Percentiles rank a stretch among this genome's conserved stretches.
Conservation (phyloP, 1,139 yeast species). For the Zygoascus sp. region DNA sequence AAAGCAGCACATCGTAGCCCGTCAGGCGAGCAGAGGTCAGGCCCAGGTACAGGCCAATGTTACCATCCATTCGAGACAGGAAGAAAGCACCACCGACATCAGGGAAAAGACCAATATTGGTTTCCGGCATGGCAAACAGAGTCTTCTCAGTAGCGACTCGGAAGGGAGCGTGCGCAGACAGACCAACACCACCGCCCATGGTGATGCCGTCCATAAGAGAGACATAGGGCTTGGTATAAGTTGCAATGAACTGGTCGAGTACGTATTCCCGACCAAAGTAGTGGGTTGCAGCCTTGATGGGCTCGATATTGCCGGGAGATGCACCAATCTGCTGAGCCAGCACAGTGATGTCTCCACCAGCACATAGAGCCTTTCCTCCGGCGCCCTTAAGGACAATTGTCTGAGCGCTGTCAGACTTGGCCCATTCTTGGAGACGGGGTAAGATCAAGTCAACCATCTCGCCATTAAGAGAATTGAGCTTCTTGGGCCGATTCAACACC, state of each 20-base stretch:
- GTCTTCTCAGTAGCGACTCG: constrained; percentile 89
- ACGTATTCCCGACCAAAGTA: constrained; percentile 81
- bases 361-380: constrained; percentile 45
- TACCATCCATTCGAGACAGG: constrained; percentile 75
- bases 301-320: constrained; percentile 35
- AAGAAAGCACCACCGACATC: constrained; percentile 95
- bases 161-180: constrained; percentile 89
- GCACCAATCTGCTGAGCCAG: constrained; percentile 49
- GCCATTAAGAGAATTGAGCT: constrained; percentile 78
- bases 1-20: constrained; percentile 74
- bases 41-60: constrained; percentile 80
- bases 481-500: constrained; percentile 72
- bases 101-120: constrained; percentile 94
- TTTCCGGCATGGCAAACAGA: constrained; percentile 94
- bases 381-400: constrained; percentile 67
- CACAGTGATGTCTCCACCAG: constrained; percentile 93
- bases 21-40: constrained; percentile 74
- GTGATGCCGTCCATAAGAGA: constrained; percentile 88
- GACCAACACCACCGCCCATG: constrained; percentile 98
- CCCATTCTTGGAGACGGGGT: constrained; percentile 72
- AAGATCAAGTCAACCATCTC: constrained; percentile 73
- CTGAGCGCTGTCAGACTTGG: constrained; percentile 61
- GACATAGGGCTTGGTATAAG: constrained; percentile 79
- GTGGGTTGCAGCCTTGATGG: constrained; percentile 44
- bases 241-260: constrained; percentile 71